A percentile compares a stretch with the other conserved stretches of the same genome.
phyloP scores from a whole-genome alignment of 345 rosid genomes.

The Raphanus sativus region DNA sequence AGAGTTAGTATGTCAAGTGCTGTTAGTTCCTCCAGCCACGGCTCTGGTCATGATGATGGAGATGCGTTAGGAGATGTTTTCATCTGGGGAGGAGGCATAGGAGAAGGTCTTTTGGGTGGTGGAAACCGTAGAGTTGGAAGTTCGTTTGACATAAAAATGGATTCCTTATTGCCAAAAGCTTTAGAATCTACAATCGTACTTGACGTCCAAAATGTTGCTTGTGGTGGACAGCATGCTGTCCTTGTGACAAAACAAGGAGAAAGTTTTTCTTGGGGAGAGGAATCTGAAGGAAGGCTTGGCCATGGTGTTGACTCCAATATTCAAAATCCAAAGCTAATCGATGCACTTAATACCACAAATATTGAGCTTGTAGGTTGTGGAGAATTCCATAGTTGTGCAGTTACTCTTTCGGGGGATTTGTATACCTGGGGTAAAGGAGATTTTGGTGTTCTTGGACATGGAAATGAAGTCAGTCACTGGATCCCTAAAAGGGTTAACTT shows the following conservation, averaged over 20 bases:
- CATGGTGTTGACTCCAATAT: slow-evolving; percentile 66
- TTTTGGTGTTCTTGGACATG: slow-evolving; percentile 62
- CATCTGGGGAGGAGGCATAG: slow-evolving; percentile 57
- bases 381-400: slow-evolving; percentile 69
- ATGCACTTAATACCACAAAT: slow-evolving; percentile 48
- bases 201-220: slow-evolving; percentile 51
- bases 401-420: slow-evolving; percentile 64
- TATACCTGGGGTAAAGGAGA: slow-evolving; percentile 73
- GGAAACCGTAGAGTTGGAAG: slow-evolving; percentile 37
- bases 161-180: slow-evolving; percentile 51
- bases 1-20: slow-evolving; percentile 98
- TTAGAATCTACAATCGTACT: slow-evolving; percentile 50
- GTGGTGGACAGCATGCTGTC: slow-evolving; percentile 58
- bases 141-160: slow-evolving; percentile 38
- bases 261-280: slow-evolving; percentile 62
- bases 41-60: slow-evolving; percentile 51
- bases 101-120: slow-evolving; percentile 45
- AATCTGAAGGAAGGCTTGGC: slow-evolving; percentile 67
- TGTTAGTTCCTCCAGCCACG: slow-evolving; percentile 52
- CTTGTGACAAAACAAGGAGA: slow-evolving; percentile 56
- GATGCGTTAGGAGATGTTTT: slow-evolving; percentile 55
- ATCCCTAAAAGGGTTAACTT: slow-evolving; percentile 57
- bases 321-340: slow-evolving; percentile 56
- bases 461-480: slow-evolving; percentile 61
- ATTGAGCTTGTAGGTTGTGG: slow-evolving; percentile 71